Percentiles rank a stretch among this genome's conserved stretches.
phyloP scores from a whole-genome alignment of 2,329 filamentous ascomycete genomes.

The Ascochyta fabae region DNA sequence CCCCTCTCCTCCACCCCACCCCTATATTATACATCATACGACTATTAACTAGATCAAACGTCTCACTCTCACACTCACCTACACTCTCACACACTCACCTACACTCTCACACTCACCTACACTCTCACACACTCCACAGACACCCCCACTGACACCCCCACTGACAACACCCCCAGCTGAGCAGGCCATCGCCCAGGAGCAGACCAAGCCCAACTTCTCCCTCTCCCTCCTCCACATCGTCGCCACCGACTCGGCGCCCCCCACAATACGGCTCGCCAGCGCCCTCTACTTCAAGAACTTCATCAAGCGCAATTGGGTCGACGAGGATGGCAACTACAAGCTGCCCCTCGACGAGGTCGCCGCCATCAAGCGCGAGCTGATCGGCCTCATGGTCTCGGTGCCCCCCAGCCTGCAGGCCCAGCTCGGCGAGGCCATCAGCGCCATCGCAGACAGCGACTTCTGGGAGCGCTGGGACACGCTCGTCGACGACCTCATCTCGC shows the following conservation, averaged over 20 bases:
- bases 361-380: conserved; percentile 92
- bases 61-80: no score
- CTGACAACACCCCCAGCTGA: conserved; percentile 68
- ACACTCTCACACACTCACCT: neutral
- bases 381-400: conserved; percentile 94
- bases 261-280: conserved; percentile 82
- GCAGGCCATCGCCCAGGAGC: conserved; percentile 76
- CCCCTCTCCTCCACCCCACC: no score
- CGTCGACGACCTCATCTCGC: conserved; percentile 87
- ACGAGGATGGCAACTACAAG: conserved; percentile 94
- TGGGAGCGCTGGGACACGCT: conserved; percentile 97
- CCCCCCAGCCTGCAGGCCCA: conserved; percentile 88
- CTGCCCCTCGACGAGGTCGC: conserved; percentile 80
- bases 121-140: neutral
- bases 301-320: conserved; percentile 90
- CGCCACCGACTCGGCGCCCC: conserved; percentile 72
- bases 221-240: conserved; percentile 87
- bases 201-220: conserved; percentile 86
- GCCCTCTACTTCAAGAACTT: conserved; percentile 99
- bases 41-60: no score
- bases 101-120: neutral
- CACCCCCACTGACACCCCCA: neutral
- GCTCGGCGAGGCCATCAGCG: conserved; percentile 93
- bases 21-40: no score
- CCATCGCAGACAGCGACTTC: conserved; percentile 98